Conservation (phyloP, 768 basidiomycete genomes). For the Russula lepida region DNA sequence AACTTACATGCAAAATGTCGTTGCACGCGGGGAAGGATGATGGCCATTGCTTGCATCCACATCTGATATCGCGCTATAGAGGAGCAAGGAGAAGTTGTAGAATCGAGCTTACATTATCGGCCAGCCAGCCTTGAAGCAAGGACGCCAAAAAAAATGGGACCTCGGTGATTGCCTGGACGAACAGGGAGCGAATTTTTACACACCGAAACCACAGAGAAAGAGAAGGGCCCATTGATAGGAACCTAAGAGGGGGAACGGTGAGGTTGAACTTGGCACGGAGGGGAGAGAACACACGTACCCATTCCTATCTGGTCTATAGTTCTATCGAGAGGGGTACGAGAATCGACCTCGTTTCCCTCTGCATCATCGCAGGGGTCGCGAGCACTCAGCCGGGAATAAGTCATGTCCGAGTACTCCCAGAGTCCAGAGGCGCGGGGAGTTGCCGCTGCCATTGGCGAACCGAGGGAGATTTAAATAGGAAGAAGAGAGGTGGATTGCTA, state of each 20-base stretch:
- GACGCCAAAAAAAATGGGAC: background rate
- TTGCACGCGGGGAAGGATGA: constrained; percentile 94
- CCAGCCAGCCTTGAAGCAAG: constrained; percentile 66
- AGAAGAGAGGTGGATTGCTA: background rate
- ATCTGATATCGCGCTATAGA: constrained; percentile 41
- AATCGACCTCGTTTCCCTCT: constrained; percentile 26
- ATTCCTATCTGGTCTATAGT: constrained; percentile 89
- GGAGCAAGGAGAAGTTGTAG: background rate
- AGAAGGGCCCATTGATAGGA: constrained; percentile 78
- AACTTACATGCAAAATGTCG: constrained; percentile 68
- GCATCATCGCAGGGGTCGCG: constrained; percentile 31
- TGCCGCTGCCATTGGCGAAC: constrained; percentile 22
- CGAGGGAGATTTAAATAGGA: constrained; percentile 1
- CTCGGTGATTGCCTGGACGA: background rate
- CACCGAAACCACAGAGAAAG: constrained; percentile 84
- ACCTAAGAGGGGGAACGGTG: constrained; percentile 28
- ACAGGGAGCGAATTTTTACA: constrained; percentile 26
- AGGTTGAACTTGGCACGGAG: background rate
- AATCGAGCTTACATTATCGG: constrained; percentile 64
- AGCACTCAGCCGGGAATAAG: constrained; percentile 29
- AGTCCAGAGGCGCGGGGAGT: constrained; percentile 43
- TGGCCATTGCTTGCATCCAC: constrained; percentile 89
- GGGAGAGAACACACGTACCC: constrained; percentile 38
- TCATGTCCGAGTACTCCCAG: constrained; percentile 36
- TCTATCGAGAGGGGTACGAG: constrained; percentile 52